phyloP scores from a whole-genome alignment of 768 basidiomycete species.

The Lentinula edodes region DNA sequence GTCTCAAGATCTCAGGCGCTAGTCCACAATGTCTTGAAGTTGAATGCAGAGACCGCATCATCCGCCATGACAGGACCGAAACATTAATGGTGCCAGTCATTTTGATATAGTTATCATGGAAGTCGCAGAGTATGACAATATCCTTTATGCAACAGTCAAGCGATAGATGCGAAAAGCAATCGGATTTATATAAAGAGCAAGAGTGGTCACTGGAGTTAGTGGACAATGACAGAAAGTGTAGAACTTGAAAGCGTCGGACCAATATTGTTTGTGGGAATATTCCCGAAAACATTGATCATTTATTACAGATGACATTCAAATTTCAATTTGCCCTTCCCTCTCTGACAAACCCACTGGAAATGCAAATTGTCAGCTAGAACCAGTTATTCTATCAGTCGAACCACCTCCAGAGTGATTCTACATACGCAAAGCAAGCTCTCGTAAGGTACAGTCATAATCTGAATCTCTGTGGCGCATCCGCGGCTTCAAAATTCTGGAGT shows the following conservation, averaged over 20 bases:
- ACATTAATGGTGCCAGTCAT: background rate
- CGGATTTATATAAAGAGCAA: too few species aligned
- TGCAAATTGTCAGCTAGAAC: background rate
- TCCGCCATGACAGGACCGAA: background rate
- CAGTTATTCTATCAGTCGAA: conserved; percentile 24
- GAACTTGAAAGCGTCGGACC: too few species aligned
- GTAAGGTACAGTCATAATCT: conserved; percentile 35
- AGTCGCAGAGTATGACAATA: background rate
- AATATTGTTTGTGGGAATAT: too few species aligned
- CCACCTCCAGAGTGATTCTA: conserved; percentile 33
- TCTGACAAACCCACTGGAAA: conserved; percentile 30
- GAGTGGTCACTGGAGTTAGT: too few species aligned
- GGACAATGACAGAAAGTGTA: too few species aligned
- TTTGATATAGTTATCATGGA: background rate
- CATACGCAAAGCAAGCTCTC: conserved; percentile 32
- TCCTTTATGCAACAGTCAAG: background rate
- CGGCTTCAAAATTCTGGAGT: conserved; percentile 25
- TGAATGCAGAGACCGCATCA: too few species aligned
- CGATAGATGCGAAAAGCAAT: too few species aligned
- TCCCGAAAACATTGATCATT: background rate
- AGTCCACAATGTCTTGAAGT: too few species aligned
- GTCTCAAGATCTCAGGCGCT: too few species aligned
- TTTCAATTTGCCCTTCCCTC: conserved; percentile 36
- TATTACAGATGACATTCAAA: conserved; percentile 28
- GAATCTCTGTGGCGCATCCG: conserved; percentile 36